Evolutionary conservation across 768 basidiomycete genomes (phyloP), one percentile per base, ranked within the genome.

Genomic region (Postia placenta): DNA sequence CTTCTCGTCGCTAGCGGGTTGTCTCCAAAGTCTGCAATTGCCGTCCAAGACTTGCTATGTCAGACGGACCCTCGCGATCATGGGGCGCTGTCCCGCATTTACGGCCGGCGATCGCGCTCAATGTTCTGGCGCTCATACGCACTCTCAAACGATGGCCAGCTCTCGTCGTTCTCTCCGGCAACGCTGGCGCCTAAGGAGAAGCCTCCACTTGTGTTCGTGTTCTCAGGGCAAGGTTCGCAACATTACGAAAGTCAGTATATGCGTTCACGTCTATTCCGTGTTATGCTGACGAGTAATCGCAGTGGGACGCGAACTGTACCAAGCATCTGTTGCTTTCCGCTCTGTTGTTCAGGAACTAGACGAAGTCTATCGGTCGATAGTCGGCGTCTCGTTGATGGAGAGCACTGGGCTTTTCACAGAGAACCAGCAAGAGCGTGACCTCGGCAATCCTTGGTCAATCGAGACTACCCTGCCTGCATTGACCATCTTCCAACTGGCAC

Each of bases 401-500:
- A 52, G 57, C 26, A 64, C 60, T 19, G 74, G 73, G 2, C 60
- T 75, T 5, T 76, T 75, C 54, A 54, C 33, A 6, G 53, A 54
- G 19, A 30, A 36, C 17, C 42, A 11, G 1, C 23, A 25, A 9
- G 37, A 48, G 12, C 49, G 51, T 4, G 40, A 42, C 20, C 33
- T 56, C 4, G 50, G 54, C 19, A 48, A 54, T 11, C 42, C 55
- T 1, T 67, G 66, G 66, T 60, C 65, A 2, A 69, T 73, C 7
- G 55, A 63, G 0, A 47, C 73, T 11, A 73, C 65, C 11, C 60
- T 75, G 4, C 73, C 74, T 3, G 60, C 73, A 1, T 52, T 76
- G 17, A 60, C 70, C 1, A 74, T 76, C 54, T 52, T 74, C 41
- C 75, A 77, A 51, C 70, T 76, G 11, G 75, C 74, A 0, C 49